phyloP scores from a whole-genome alignment of 495 filamentous ascomycete genomes.

The Neurospora intermedia region DNA sequence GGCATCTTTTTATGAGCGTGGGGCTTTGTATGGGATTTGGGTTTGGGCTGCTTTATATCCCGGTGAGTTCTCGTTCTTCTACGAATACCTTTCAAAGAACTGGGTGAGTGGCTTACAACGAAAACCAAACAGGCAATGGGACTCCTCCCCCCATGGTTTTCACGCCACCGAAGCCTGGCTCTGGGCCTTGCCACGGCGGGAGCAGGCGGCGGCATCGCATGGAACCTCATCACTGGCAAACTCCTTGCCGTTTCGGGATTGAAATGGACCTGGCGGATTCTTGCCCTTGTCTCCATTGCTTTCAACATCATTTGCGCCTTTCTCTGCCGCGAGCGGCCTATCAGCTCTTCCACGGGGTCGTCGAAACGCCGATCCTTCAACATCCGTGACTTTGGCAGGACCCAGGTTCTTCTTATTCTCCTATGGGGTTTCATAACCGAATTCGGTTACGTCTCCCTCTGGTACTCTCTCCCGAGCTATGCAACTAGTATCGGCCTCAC shows the following conservation, averaged over 20 bases:
- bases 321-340: conserved; percentile 39
- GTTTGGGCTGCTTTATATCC: conserved; percentile 63
- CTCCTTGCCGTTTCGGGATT: conserved; percentile 46
- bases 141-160: conserved; percentile 65
- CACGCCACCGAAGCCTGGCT: conserved; percentile 48
- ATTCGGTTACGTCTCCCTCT: conserved; percentile 54
- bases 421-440: conserved; percentile 57
- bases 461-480: conserved; percentile 57
- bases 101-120: background rate
- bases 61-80: conserved; percentile 14
- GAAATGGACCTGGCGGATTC: conserved; percentile 48
- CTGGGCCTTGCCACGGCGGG: conserved; percentile 58
- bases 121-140: conserved; percentile 29
- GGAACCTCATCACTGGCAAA: conserved; percentile 35
- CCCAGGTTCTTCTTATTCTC: conserved; percentile 50
- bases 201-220: conserved; percentile 54
- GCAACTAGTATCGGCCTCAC: conserved; percentile 47
- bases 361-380: conserved; percentile 18
- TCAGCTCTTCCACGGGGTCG: conserved; percentile 41
- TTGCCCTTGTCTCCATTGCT: conserved; percentile 39
- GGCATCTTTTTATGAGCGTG: conserved; percentile 60
- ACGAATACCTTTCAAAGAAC: background rate
- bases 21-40: conserved; percentile 62
- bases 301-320: conserved; percentile 44
- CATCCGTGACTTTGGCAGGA: conserved; percentile 19